Base-by-base conservation (phyloP, 2,329 filamentous ascomycete species). In the Diaporthe humulicola region DNA sequence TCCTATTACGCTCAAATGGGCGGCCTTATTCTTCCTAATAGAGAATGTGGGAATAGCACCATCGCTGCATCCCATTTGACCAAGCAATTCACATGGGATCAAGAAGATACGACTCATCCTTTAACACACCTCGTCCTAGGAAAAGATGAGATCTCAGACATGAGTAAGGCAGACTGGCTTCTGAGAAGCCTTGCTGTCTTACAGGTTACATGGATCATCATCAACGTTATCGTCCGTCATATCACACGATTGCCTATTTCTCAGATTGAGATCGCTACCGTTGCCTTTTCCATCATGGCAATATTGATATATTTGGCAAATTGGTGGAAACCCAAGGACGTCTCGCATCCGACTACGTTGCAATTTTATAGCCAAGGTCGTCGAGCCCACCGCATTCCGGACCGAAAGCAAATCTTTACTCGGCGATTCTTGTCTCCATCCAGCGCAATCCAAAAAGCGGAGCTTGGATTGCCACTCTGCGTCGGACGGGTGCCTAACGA, bases 1-100 rank as follows among this genome's bases (percentile, higher is more conserved):
- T 67, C 67, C 9, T 70, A 70, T n/a, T 70, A 70, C 42, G 50
- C 50, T 40, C 36, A 57, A 25, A 70, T 70, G 67, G 67, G 67
- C 15, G 67, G 67, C 14, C 25, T 70, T 25, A 5, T 42, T 40
- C 25, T 38, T 25, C 36, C 57, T 40, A 10, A 17, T 14, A 40
- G 3, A n/a, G 12, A 4, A 1, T 5, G 7, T 7, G 5, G 10
- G 3, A 8, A 9, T 1, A 2, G 4, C n/a, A 28, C 17, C 14
- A 14, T 70, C 14, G 45, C 67, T n/a, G 67, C 50, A 12, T 38
- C 50, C 22, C 15, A 70, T 40, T 42, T 70, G 10, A 70, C 67
- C 42, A 17, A 3, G 36, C 36, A 50, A 19, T 57, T 28, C 17
- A 28, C 2, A 1, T 45, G 66, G 66, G 2, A 22, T 9, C 1